Evolutionary conservation across 2,329 filamentous ascomycete genomes (phyloP), one percentile per base, ranked within the genome.

Genomic region (Stagonosporopsis chrysanthemi): DNA sequence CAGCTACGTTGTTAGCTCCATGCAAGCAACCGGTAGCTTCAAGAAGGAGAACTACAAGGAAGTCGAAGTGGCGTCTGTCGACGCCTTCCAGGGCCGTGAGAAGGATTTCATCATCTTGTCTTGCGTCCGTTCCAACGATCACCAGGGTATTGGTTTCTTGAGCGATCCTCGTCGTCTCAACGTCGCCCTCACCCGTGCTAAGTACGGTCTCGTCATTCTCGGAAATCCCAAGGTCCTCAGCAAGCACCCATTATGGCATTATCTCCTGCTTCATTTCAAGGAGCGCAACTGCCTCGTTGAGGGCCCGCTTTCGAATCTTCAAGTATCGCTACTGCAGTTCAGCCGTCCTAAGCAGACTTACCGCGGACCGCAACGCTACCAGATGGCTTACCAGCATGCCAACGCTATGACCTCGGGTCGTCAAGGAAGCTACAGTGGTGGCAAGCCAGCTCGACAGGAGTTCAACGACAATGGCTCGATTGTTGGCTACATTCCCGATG

Each of bases 31-130:
- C 12, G 95, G 95, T 49, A 96, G 91, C 0, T 97, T 96, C 83
- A 97, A 96, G 82, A 99, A 99, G 81, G 95, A 99, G 75, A 87
- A 90, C 69, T 99, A 99, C 83, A 98, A 98, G 80, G 94, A 98
- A 72, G 94, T 99, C 23, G 95, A 99, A 77, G 95, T 99, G 38
- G 95, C 95, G 4, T 98, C 94, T 0, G 95, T 99, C 35, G 95
- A 99, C 81, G 95, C 95, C 19, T 99, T 99, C 84, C 95, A 99
- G 75, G 95, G 95, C 49, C 90, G 95, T 82, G 95, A 99, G 80
- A 99, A 99, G 81, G 95, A 99, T 74, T 99, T 97, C 72, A 99
- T 99, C 70, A 93, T 99, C 36, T 83, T 99, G 29, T 98, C 95
- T 60, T 99, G 95, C 73, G 95, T 99, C 47, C 91, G 95, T 74